Percentiles rank a stretch among this genome's conserved stretches.
phyloP scores from a whole-genome alignment of 257 asterid species.

The Asclepias syriaca region DNA sequence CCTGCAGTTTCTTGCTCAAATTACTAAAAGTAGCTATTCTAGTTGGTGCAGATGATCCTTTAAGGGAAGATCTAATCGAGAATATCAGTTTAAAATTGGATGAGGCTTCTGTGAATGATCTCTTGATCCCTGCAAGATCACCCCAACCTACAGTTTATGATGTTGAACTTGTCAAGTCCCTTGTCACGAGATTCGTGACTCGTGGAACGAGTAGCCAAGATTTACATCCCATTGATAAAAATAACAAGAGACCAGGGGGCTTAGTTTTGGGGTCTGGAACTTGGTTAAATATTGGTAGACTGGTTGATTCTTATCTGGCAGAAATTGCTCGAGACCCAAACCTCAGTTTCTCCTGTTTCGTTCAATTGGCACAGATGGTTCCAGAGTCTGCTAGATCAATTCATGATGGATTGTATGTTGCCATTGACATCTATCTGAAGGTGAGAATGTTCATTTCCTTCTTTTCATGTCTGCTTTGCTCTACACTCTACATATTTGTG shows the following conservation, averaged over 20 bases:
- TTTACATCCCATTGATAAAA: constrained; percentile 28
- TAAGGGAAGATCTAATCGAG: constrained; percentile 51
- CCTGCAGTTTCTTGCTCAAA: constrained; percentile 72
- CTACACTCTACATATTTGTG: background rate
- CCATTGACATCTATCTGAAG: constrained; percentile 72
- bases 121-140: constrained; percentile 69
- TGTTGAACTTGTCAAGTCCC: constrained; percentile 57
- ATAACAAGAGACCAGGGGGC: constrained; percentile 26
- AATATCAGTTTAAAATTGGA: constrained; percentile 55
- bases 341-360: constrained; percentile 43
- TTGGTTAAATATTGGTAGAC: constrained; percentile 67
- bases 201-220: constrained; percentile 34
- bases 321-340: constrained; percentile 60
- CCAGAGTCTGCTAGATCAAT: constrained; percentile 75
- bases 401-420: constrained; percentile 69
- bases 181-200: constrained; percentile 47
- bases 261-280: constrained; percentile 60
- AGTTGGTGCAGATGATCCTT: constrained; percentile 56
- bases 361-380: constrained; percentile 50
- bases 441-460: constrained; percentile 18
- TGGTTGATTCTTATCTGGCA: constrained; percentile 61
- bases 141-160: constrained; percentile 62
- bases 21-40: constrained; percentile 71
- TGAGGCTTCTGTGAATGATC: constrained; percentile 68
- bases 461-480: background rate